Conservation (phyloP, 1,139 yeast species). For the Taiozyma onychis region DNA sequence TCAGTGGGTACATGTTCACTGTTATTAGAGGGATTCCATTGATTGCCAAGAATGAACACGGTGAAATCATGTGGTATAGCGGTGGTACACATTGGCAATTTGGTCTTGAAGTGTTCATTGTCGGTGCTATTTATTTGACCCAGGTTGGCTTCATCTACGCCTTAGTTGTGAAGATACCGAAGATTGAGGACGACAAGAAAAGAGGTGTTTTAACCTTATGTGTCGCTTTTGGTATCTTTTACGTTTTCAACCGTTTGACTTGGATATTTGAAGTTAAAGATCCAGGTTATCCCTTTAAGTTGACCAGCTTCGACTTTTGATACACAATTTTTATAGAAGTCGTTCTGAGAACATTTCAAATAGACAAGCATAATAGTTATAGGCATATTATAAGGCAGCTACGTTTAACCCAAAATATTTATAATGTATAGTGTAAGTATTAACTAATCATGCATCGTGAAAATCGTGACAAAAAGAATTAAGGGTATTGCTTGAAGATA, state of each 20-base stretch:
- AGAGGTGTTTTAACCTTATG: constrained; percentile 19
- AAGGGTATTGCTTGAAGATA: background rate
- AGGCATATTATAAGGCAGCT: background rate
- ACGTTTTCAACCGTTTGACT: constrained; percentile 29
- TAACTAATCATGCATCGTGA: background rate
- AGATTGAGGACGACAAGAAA: constrained; percentile 11
- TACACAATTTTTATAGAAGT: background rate
- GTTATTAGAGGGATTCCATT: constrained; percentile 57
- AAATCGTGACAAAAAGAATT: background rate
- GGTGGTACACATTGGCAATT: constrained; percentile 65
- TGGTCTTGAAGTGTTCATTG: constrained; percentile 55
- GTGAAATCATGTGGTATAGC: constrained; percentile 47
- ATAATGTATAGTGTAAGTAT: background rate
- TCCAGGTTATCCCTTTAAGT: constrained; percentile 32
- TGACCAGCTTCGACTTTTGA: constrained; percentile 8
- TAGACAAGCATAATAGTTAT: background rate
- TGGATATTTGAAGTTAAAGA: constrained; percentile 33
- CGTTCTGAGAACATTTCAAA: background rate
- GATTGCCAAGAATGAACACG: constrained; percentile 42
- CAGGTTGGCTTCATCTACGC: constrained; percentile 37
- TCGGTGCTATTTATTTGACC: constrained; percentile 42
- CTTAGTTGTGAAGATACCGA: constrained; percentile 30
- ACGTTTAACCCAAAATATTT: background rate
- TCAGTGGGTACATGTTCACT: constrained; percentile 62
- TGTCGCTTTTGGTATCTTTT: constrained; percentile 26